Conservation (phyloP, 2,329 filamentous ascomycete genomes). For the Escovopsis sp. region DNA sequence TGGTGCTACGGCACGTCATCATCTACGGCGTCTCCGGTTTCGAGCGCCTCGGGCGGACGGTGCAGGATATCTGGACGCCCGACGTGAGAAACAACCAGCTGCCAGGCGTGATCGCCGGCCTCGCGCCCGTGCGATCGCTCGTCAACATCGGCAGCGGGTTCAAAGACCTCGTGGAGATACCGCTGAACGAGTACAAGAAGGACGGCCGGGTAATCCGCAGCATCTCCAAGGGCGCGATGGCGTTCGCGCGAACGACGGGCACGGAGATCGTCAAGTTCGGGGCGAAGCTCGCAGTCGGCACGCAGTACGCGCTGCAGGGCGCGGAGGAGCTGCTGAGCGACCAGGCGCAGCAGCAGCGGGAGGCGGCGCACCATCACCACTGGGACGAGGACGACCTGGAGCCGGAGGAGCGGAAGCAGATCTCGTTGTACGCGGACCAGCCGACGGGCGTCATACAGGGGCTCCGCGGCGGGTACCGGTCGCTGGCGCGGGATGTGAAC, state of each 20-base stretch:
- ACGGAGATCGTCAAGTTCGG: constrained; percentile 89
- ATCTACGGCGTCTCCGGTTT: constrained; percentile 87
- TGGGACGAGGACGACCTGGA: constrained; percentile 49
- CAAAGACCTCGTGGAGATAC: constrained; percentile 72
- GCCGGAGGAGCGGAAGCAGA: constrained; percentile 57
- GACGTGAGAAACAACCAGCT: constrained; percentile 85
- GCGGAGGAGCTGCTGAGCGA: constrained; percentile 63
- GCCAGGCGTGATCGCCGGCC: constrained; percentile 70
- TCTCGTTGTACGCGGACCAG: constrained; percentile 88
- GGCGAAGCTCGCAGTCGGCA: constrained; percentile 86
- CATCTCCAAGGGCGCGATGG: constrained; percentile 75
- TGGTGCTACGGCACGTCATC: constrained; percentile 77
- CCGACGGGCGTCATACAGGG: constrained; percentile 81
- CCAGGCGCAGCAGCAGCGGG: constrained; percentile 17
- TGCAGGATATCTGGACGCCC: constrained; percentile 95
- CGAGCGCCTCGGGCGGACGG: constrained; percentile 70
- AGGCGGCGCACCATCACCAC: constrained; percentile 16
- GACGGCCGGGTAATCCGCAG: constrained; percentile 86
- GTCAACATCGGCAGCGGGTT: constrained; percentile 86
- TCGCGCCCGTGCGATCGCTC: constrained; percentile 77
- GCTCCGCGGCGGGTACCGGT: constrained; percentile 64
- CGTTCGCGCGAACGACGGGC: constrained; percentile 86
- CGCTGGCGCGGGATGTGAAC: constrained; percentile 74
- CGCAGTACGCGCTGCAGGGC: constrained; percentile 80
- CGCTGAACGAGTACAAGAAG: constrained; percentile 83